Evolutionary conservation across 768 basidiomycete species (phyloP).

Genomic region (Suillus luteus): DNA sequence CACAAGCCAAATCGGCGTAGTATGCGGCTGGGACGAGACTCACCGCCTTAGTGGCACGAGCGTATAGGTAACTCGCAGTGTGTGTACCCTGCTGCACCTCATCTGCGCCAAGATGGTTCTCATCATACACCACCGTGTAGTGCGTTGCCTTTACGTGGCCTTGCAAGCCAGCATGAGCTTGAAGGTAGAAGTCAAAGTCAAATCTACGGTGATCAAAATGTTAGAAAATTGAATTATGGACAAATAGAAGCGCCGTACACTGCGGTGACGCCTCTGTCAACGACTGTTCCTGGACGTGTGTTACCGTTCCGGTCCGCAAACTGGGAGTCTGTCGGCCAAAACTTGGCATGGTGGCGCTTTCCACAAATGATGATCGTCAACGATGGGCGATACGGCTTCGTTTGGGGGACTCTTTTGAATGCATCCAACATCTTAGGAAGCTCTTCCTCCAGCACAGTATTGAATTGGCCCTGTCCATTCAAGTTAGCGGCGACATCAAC

Average conservation of each 20-base stretch:
- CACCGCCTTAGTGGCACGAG: constrained; percentile 82
- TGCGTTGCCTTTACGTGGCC: constrained; percentile 75
- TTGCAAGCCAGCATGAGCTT: constrained; percentile 76
- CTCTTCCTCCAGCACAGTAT: constrained; percentile 59
- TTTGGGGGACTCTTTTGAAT: constrained; percentile 48
- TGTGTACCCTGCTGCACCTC: constrained; percentile 75
- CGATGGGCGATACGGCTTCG: constrained; percentile 54
- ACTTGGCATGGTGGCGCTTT: constrained; percentile 62
- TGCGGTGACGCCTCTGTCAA: constrained; percentile 76
- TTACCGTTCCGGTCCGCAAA: constrained; percentile 70
- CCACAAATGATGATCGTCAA: constrained; percentile 81
- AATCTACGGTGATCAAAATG: constrained; percentile 39
- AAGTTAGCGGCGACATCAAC: neutral
- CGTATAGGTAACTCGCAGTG: constrained; percentile 71
- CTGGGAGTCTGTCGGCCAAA: constrained; percentile 54
- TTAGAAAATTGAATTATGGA: constrained; percentile 17
- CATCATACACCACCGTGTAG: constrained; percentile 80
- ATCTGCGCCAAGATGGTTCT: constrained; percentile 67
- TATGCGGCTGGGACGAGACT: constrained; percentile 80
- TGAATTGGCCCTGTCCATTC: constrained; percentile 67
- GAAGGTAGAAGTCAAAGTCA: constrained; percentile 67
- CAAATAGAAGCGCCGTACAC: constrained; percentile 44
- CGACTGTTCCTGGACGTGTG: constrained; percentile 76
- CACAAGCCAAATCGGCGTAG: constrained; percentile 82
- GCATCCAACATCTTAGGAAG: constrained; percentile 62